These are phyloP conservation scores for Paraphoma sp. DNA, from an alignment of 2,329 filamentous ascomycete species.

Conservation along the genomic window DNA sequence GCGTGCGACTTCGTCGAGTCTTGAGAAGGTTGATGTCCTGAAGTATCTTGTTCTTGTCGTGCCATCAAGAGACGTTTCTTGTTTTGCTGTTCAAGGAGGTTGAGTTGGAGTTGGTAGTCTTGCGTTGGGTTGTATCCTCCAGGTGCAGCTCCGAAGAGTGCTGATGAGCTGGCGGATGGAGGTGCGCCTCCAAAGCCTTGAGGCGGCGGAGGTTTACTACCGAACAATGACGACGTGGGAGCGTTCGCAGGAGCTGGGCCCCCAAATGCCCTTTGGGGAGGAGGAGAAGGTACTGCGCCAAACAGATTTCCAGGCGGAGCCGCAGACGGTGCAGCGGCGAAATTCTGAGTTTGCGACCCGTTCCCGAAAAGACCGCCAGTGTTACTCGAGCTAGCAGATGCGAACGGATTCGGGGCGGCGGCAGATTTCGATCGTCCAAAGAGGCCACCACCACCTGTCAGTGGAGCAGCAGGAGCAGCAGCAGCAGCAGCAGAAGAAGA, in stretches of 20 bases:
- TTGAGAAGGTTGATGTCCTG: not conserved
- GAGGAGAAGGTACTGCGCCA: too few relatives aligned
- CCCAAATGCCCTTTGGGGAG: too few relatives aligned
- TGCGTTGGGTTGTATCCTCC: constrained; percentile 48
- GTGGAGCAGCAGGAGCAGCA: not conserved
- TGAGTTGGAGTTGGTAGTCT: constrained; percentile 85
- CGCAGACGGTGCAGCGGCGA: too few relatives aligned
- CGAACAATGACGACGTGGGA: not conserved
- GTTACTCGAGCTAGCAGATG: too few relatives aligned
- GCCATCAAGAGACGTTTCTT: constrained; percentile 84
- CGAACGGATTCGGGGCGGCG: not conserved
- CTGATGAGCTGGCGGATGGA: not conserved
- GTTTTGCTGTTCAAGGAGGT: constrained; percentile 84
- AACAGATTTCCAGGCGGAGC: too few relatives aligned
- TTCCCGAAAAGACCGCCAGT: too few relatives aligned
- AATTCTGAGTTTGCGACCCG: too few relatives aligned
- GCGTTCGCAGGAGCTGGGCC: not conserved
- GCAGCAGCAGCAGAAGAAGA: not conserved
- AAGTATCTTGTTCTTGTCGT: not conserved
- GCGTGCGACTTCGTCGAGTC: not conserved
- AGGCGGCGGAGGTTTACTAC: too few relatives aligned
- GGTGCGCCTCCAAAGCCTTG: not conserved
- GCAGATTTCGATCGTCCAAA: not conserved
- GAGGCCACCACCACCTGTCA: not conserved
- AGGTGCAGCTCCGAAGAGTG: not conserved